Evolutionary conservation across 306 rosid genomes (phyloP), one percentile per base, ranked within the genome.

Genomic region (Acmispon strigosus): DNA sequence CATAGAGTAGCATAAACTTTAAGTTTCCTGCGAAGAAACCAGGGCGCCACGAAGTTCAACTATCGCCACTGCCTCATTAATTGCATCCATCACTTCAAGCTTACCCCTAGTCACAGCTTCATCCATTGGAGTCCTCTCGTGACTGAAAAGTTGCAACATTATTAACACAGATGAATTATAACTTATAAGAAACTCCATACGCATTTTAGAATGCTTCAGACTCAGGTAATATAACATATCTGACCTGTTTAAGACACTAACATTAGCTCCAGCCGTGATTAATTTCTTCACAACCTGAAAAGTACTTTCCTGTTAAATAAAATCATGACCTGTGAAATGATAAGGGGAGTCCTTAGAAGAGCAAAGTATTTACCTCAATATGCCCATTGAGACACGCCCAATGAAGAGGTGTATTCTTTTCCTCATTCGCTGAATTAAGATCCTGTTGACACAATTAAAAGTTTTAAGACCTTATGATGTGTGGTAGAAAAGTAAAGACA

Each of bases 321-420:
- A 59, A 48, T 44, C 55, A 32, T 57, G 57, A 58, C 4, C 19
- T 44, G 43, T 41, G 47, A 52, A 78, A 57, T 54, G 12, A 48
- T 3, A 47, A 10, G 16, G 19, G 20, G 47, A 44, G 36, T 10
- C 27, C 65, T 49, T 2, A 2, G 24, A 37, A 13, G 66, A 68
- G 20, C 7, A 41, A 4, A 51, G 44, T 4, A 34, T 45, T 76
- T 76, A 92, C 97, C 89, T 90, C 94, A 18, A 90, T 20, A 82
- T 85, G 97, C n/a, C 98, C 98, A 79, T 93, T 93, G 66, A 93
- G 97, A 75, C 97, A 90, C 29, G 96, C 98, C 98, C 98, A 93
- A 59, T 93, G 98, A 73, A 93, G 81, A 34, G 98, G 92, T 36
- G 96, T 87, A 76, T 88, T 93, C 70, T 81, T 90, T 81, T 93